Conservation (phyloP, 495 filamentous ascomycete species). For the Aeminium ludgeri region DNA sequence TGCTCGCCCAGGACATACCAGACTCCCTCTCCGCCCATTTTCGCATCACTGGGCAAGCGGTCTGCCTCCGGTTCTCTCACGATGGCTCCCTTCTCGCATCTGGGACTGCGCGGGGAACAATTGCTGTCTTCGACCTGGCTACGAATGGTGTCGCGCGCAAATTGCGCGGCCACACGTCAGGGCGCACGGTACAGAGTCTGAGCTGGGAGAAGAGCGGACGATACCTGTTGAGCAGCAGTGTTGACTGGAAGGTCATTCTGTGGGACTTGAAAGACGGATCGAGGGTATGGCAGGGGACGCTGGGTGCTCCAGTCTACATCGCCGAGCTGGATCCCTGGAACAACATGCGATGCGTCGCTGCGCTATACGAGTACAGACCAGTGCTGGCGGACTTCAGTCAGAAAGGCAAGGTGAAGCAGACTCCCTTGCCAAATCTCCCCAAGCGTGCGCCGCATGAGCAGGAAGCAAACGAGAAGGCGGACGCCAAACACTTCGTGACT, state of each 20-base stretch:
- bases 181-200: slow-evolving; percentile 9
- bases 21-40: slow-evolving; percentile 74
- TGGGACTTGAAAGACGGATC: slow-evolving; percentile 78
- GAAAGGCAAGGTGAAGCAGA: slow-evolving; percentile 43
- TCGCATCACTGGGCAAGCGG: slow-evolving; percentile 49
- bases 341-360: slow-evolving; percentile 65
- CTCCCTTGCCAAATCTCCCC: slow-evolving; percentile 64
- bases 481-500: slow-evolving; percentile 86
- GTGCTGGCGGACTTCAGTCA: slow-evolving; percentile 64
- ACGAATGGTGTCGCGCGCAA: slow-evolving; percentile 92
- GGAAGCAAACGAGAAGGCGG: slow-evolving; percentile 65
- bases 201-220: slow-evolving; percentile 87
- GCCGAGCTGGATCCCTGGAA: slow-evolving; percentile 87
- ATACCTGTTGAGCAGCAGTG: slow-evolving; percentile 84
- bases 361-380: slow-evolving; percentile 84
- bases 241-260: slow-evolving; percentile 87
- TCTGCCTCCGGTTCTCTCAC: slow-evolving; percentile 74
- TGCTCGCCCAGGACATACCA: slow-evolving; percentile 87
- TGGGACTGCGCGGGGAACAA: slow-evolving; percentile 78
- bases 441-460: slow-evolving; percentile 41
- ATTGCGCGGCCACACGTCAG: slow-evolving; percentile 64
- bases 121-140: slow-evolving; percentile 92
- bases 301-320: slow-evolving; percentile 84
- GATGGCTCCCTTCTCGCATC: slow-evolving; percentile 87
- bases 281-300: slow-evolving; percentile 54